Evolutionary conservation across 176 grass and related monocot genomes (phyloP).

Genomic region (Carex myosuroides): DNA sequence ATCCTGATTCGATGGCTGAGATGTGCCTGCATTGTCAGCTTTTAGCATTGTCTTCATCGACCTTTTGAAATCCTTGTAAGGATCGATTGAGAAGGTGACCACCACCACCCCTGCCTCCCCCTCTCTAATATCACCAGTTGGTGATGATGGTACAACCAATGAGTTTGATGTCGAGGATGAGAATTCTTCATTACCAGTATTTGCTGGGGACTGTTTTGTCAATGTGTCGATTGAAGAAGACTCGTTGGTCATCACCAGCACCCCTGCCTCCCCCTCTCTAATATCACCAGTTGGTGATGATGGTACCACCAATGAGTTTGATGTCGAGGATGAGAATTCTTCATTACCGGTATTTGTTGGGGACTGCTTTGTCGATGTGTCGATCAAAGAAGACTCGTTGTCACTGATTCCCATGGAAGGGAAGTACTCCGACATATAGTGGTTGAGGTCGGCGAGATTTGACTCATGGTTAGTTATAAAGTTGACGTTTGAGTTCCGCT

Average conservation of each 20-base stretch:
- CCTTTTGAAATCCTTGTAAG: conserved; percentile 50
- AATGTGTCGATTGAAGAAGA: conserved; percentile 11
- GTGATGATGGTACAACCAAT: neutral
- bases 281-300: neutral
- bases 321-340: neutral
- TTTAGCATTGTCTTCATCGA: conserved; percentile 60
- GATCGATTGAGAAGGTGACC: conserved; percentile 49
- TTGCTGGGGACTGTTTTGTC: neutral
- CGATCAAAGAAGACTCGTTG: neutral
- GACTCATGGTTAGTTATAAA: conserved; percentile 13
- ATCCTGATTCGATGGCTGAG: conserved; percentile 49
- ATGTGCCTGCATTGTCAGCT: conserved; percentile 16
- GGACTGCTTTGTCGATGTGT: conserved; percentile 5
- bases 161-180: neutral
- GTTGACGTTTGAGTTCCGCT: neutral
- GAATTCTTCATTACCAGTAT: neutral
- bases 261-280: neutral
- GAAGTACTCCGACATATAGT: conserved; percentile 61
- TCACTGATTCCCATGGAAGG: conserved; percentile 41
- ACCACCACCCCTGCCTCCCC: conserved; percentile 12
- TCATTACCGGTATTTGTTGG: neutral
- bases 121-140: neutral
- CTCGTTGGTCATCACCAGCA: conserved; percentile 18
- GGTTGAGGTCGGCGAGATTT: conserved; percentile 64
- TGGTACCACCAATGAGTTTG: neutral